Percentiles rank a stretch among this genome's conserved stretches.
Conservation (phyloP, 306 rosid species). For the Parietaria judaica region DNA sequence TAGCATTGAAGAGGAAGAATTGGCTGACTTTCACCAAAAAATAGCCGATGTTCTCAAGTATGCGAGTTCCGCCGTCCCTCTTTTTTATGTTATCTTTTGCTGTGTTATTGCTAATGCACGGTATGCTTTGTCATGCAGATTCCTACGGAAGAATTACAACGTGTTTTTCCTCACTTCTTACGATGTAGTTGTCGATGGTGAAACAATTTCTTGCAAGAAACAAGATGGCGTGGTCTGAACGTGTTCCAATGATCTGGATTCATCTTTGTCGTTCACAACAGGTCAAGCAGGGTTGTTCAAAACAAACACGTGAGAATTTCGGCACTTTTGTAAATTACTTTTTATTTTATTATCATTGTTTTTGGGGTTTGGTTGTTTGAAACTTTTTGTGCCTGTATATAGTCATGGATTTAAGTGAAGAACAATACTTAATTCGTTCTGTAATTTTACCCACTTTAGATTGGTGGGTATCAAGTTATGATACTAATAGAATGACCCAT, state of each 20-base stretch:
- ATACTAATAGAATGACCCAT: no score
- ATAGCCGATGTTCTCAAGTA: slow-evolving; percentile 73
- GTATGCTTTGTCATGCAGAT: slow-evolving; percentile 43
- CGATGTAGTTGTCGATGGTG: slow-evolving; percentile 45
- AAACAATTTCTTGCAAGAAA: slow-evolving; percentile 43
- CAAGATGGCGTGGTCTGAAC: slow-evolving; percentile 26
- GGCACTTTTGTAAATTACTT: no score
- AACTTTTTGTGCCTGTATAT: no score
- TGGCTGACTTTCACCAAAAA: slow-evolving; percentile 44
- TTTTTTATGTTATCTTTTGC: neutral
- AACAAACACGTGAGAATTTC: no score
- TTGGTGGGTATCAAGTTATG: no score
- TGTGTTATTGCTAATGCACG: neutral
- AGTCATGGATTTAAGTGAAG: no score
- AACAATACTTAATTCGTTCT: no score
- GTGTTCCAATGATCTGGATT: slow-evolving; percentile 3
- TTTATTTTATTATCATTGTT: no score
- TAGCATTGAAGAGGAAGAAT: slow-evolving; percentile 58
- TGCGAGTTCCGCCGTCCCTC: neutral
- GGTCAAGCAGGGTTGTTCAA: no score
- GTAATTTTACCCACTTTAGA: no score
- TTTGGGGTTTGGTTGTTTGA: no score
- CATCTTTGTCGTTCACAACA: neutral
- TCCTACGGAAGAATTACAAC: slow-evolving; percentile 50
- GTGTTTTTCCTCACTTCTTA: slow-evolving; percentile 59